phyloP scores from a whole-genome alignment of 768 basidiomycete species.

The Kwoniella sp. region DNA sequence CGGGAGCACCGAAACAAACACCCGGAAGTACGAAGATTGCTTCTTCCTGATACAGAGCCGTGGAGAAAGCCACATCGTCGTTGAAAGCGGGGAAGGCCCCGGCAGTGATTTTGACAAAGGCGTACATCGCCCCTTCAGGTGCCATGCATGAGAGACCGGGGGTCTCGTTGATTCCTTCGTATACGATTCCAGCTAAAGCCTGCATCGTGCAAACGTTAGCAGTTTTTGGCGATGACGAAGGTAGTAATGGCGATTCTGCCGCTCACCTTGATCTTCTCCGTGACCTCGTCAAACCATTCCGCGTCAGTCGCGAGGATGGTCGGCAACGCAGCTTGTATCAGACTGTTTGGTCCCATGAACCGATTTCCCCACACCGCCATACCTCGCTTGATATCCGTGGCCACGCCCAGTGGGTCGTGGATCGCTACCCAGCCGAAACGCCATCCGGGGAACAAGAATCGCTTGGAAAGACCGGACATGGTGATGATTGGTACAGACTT shows the following conservation, averaged over 20 bases:
- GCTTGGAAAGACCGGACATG: constrained; percentile 56
- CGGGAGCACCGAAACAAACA: constrained; percentile 45
- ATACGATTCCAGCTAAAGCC: constrained; percentile 39
- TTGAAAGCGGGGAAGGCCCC: constrained; percentile 33
- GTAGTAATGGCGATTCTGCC: too few relatives aligned
- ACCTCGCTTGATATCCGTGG: constrained; percentile 42
- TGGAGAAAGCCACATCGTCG: constrained; percentile 52
- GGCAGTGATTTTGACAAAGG: constrained; percentile 45
- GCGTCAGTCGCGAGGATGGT: constrained; percentile 42
- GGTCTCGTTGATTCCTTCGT: constrained; percentile 31
- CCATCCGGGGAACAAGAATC: constrained; percentile 57
- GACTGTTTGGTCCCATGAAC: constrained; percentile 54
- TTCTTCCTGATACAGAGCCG: constrained; percentile 49
- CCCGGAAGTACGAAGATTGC: constrained; percentile 53
- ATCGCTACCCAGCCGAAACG: constrained; percentile 55
- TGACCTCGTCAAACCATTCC: constrained; percentile 47
- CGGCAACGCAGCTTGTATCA: constrained; percentile 49
- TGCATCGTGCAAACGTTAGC: constrained; percentile 1
- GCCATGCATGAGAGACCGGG: constrained; percentile 41
- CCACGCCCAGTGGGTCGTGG: constrained; percentile 54
- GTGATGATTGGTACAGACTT: constrained; percentile 52
- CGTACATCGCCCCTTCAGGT: constrained; percentile 50
- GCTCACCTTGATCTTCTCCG: constrained; percentile 46
- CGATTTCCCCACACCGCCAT: constrained; percentile 53
- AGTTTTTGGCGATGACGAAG: background rate